Percentiles rank a stretch among this genome's conserved stretches.
phyloP scores from a whole-genome alignment of 2,329 filamentous ascomycete species.

The Fusarium nisikadoi region DNA sequence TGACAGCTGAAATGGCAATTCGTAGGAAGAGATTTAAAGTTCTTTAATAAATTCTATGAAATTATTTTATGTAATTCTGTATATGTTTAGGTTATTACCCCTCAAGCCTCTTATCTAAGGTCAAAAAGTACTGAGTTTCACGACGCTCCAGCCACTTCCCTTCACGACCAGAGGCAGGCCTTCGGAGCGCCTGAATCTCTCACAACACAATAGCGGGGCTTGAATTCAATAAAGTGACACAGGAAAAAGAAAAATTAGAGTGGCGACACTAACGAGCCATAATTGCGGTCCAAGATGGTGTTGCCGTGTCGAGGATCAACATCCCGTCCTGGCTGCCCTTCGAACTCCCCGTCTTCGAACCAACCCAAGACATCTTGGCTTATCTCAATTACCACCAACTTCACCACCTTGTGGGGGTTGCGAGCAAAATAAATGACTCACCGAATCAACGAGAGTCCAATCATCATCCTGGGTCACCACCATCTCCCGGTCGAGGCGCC shows the following conservation, averaged over 20 bases:
- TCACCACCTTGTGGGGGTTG: conserved; percentile 25
- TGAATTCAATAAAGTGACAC: no score
- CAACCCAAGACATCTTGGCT: conserved; percentile 24
- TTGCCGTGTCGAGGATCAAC: not conserved
- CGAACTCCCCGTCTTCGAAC: not conserved
- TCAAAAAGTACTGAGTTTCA: not conserved
- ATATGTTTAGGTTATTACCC: no score
- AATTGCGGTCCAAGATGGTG: not conserved
- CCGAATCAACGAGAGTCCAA: not conserved
- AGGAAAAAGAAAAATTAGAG: no score
- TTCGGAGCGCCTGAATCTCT: not conserved
- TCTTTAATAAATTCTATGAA: accelerated
- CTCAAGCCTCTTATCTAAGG: not conserved
- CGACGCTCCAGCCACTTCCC: not conserved
- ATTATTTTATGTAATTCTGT: accelerated
- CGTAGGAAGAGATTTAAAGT: not conserved
- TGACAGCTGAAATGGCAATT: not conserved
- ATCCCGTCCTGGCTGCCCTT: not conserved
- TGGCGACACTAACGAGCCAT: not conserved
- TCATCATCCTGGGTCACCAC: not conserved
- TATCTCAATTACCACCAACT: conserved; percentile 33
- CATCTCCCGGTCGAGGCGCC: conserved; percentile 30
- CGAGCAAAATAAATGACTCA: conserved; percentile 39
- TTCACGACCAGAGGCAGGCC: accelerated
- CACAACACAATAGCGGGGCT: not conserved